Conservation (phyloP, 768 basidiomycete species). For the Brasilioporus rufonigricans region DNA sequence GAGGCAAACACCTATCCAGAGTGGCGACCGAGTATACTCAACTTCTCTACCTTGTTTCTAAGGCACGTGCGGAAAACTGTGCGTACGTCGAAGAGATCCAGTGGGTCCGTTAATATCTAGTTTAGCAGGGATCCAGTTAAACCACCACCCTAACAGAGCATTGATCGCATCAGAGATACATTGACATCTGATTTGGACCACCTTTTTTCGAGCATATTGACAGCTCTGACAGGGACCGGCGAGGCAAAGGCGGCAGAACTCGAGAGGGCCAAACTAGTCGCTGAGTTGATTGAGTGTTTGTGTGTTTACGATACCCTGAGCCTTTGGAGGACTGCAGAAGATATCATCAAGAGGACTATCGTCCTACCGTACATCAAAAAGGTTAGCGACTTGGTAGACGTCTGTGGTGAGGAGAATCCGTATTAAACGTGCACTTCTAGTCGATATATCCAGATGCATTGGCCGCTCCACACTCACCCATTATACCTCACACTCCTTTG, state of each 20-base stretch:
- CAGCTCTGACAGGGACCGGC: constrained; percentile 46
- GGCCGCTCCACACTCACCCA: constrained; percentile 65
- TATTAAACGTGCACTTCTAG: constrained; percentile 38
- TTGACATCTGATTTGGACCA: constrained; percentile 85
- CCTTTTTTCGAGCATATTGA: constrained; percentile 65
- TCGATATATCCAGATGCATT: constrained; percentile 74
- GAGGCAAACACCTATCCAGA: constrained; percentile 77
- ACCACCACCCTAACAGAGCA: constrained; percentile 50
- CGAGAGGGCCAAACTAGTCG: constrained; percentile 59
- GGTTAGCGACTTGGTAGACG: constrained; percentile 47
- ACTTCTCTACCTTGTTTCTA: constrained; percentile 83
- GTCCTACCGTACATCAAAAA: constrained; percentile 76
- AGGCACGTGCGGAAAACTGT: constrained; percentile 76
- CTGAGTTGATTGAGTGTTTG: constrained; percentile 77
- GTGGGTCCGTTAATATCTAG: constrained; percentile 58
- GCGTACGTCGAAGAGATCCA: constrained; percentile 80
- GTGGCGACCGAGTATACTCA: constrained; percentile 92
- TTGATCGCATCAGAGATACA: constrained; percentile 80
- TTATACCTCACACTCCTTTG: constrained; percentile 76
- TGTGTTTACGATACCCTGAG: constrained; percentile 76
- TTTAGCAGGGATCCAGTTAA: constrained; percentile 7
- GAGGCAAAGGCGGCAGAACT: constrained; percentile 54
- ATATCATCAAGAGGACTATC: constrained; percentile 71
- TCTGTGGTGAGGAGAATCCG: not conserved
- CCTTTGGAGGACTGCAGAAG: constrained; percentile 87